phyloP scores from a whole-genome alignment of 1,284 basidiomycete species.

The Heterobasidion occidentale region DNA sequence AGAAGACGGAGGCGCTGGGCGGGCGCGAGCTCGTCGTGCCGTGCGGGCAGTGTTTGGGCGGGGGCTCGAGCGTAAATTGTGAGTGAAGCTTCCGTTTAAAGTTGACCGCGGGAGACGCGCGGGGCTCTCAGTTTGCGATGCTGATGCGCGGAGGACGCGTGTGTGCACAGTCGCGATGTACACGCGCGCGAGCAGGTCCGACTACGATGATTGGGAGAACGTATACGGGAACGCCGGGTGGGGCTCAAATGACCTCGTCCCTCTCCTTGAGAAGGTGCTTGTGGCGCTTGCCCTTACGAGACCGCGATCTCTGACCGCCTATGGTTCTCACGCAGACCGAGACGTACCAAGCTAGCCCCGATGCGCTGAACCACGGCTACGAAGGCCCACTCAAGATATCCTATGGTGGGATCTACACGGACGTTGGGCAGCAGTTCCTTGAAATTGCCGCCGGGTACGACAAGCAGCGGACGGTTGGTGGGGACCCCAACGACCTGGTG shows the following conservation, averaged over 20 bases:
- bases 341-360: conserved; percentile 32
- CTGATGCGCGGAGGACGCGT: not conserved
- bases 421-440: conserved; percentile 38
- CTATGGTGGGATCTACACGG: conserved; percentile 24
- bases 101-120: no score
- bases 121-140: not conserved
- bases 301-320: not conserved
- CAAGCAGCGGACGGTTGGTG: conserved; percentile 27
- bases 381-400: conserved; percentile 48
- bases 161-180: conserved; percentile 38
- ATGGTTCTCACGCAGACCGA: conserved; percentile 31
- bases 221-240: conserved; percentile 42
- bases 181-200: conserved; percentile 42
- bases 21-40: conserved; percentile 35
- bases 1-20: conserved; percentile 33
- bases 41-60: conserved; percentile 44
- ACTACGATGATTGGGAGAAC: conserved; percentile 47
- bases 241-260: conserved; percentile 41
- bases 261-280: conserved; percentile 41
- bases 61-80: conserved; percentile 58
- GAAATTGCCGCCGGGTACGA: conserved; percentile 37
- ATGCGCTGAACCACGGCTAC: conserved; percentile 35
- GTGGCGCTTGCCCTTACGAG: not conserved
- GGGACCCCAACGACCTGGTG: conserved; percentile 36
- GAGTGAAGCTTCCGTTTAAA: not conserved